Evolutionary conservation across 805 yeast genomes (phyloP).

Genomic region (Scheffersomyces lignosus): DNA sequence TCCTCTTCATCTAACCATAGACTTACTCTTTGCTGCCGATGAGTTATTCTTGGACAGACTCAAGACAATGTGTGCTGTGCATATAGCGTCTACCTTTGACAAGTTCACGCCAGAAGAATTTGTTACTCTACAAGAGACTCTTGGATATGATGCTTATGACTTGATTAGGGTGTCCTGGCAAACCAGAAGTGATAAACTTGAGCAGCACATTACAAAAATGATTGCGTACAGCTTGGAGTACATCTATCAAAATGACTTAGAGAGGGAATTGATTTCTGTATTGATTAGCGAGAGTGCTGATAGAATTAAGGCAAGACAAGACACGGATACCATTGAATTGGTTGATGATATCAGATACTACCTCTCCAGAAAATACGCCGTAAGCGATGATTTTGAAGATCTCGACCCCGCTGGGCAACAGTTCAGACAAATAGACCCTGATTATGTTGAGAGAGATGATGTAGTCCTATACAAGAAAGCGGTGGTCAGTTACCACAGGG

Average conservation of each 20-base stretch:
- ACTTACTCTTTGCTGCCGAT: slow-evolving; percentile 60
- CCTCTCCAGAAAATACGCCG: slow-evolving; percentile 41
- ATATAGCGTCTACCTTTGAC: slow-evolving; percentile 34
- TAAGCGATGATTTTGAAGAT: slow-evolving; percentile 25
- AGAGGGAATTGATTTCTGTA: slow-evolving; percentile 17
- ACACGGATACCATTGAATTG: slow-evolving; percentile 77
- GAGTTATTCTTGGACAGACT: slow-evolving; percentile 59
- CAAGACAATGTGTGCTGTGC: slow-evolving; percentile 61
- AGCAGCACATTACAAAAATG: slow-evolving; percentile 57
- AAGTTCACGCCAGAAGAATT: slow-evolving; percentile 19
- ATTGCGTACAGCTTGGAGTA: slow-evolving; percentile 51
- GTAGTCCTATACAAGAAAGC: slow-evolving; percentile 17
- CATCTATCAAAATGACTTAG: slow-evolving; percentile 33
- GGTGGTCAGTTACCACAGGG: slow-evolving; percentile 20
- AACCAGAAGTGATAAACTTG: slow-evolving; percentile 62
- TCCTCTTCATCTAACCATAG: slow-evolving; percentile 51
- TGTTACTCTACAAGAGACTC: slow-evolving; percentile 13
- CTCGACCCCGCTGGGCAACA: slow-evolving; percentile 21
- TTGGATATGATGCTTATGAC: slow-evolving; percentile 50
- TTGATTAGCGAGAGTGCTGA: slow-evolving; percentile 47
- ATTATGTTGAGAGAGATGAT: slow-evolving; percentile 11
- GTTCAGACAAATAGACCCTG: slow-evolving; percentile 9
- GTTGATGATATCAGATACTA: slow-evolving; percentile 76
- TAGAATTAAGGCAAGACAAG: slow-evolving; percentile 61
- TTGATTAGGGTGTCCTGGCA: slow-evolving; percentile 68